Percentiles rank a stretch among this genome's conserved stretches.
Evolutionary conservation across 2,329 filamentous ascomycete genomes (phyloP).

Genomic region (Lachnellula cervina): DNA sequence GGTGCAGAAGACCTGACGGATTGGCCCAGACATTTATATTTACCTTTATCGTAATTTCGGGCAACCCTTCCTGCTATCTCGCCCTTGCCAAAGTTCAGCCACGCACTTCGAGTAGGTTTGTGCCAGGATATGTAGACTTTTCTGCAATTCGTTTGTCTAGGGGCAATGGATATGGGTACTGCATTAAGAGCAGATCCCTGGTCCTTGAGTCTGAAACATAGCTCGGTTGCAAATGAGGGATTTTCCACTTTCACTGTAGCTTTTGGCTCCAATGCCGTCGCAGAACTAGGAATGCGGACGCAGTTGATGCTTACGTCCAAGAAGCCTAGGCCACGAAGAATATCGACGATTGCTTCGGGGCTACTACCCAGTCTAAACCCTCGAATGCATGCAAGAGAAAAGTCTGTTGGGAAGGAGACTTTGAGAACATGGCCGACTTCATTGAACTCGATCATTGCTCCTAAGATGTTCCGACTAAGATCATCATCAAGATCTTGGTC

Average conservation of each 20-base stretch:
- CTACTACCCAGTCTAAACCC: slow-evolving; percentile 17
- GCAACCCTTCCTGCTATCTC: slow-evolving; percentile 20
- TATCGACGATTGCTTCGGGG: slow-evolving; percentile 9
- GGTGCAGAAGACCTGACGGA: slow-evolving; percentile 7
- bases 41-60: slow-evolving; percentile 19
- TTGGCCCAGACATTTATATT: slow-evolving; percentile 20
- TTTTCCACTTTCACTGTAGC: slow-evolving; percentile 21
- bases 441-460: slow-evolving; percentile 21
- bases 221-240: slow-evolving; percentile 19
- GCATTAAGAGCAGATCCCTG: slow-evolving; percentile 10
- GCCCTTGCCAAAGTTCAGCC: slow-evolving; percentile 23
- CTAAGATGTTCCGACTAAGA: slow-evolving; percentile 22
- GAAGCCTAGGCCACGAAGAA: slow-evolving; percentile 17
- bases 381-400: slow-evolving; percentile 22
- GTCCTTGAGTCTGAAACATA: slow-evolving; percentile 11
- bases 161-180: slow-evolving; percentile 10
- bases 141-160: slow-evolving; percentile 18
- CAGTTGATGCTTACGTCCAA: slow-evolving; percentile 13
- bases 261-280: slow-evolving; percentile 4
- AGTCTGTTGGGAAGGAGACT: slow-evolving; percentile 24
- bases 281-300: slow-evolving; percentile 11
- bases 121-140: slow-evolving; percentile 27
- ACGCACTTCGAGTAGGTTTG: slow-evolving; percentile 20
- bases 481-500: slow-evolving; percentile 15
- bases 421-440: slow-evolving; percentile 22